Conservation (phyloP, 1,139 yeast genomes). For the Suhomyces choctaworum region DNA sequence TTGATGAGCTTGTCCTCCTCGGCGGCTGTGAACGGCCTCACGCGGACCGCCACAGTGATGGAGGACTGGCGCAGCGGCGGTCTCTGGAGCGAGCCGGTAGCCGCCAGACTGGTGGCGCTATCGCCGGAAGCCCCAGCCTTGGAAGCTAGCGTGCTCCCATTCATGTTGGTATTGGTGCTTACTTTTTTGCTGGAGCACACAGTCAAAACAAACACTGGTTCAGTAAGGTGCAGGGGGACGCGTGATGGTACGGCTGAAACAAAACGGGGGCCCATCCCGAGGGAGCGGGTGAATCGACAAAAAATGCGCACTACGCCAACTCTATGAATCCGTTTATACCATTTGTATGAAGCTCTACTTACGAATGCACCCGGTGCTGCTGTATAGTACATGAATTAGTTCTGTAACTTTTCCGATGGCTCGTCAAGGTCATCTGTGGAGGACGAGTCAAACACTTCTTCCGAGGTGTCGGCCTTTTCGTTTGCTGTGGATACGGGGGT, state of each 20-base stretch:
- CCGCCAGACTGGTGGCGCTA: background rate
- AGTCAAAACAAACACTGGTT: background rate
- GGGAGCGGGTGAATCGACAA: too few species aligned
- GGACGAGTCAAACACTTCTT: slow-evolving; percentile 4
- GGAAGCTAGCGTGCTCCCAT: slow-evolving; percentile 1
- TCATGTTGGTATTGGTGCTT: background rate
- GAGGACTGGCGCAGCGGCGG: slow-evolving; percentile 52
- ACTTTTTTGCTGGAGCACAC: background rate
- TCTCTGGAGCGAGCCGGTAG: background rate
- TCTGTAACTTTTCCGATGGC: slow-evolving; percentile 8
- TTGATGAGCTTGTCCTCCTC: slow-evolving; percentile 52
- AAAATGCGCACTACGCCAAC: too few species aligned
- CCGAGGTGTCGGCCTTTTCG: background rate
- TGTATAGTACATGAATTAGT: slow-evolving; percentile 9
- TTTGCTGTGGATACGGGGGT: background rate
- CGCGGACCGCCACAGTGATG: slow-evolving; percentile 76
- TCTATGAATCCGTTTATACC: too few species aligned
- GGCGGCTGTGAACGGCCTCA: slow-evolving; percentile 72
- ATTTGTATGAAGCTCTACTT: background rate
- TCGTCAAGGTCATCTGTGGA: slow-evolving; percentile 8
- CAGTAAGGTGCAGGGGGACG: background rate
- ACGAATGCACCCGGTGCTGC: background rate
- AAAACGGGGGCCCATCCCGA: too few species aligned
- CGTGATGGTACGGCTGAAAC: background rate
- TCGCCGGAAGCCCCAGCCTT: background rate